phyloP scores from a whole-genome alignment of 2,329 filamentous ascomycete species.

The Coniochaeta sp. region DNA sequence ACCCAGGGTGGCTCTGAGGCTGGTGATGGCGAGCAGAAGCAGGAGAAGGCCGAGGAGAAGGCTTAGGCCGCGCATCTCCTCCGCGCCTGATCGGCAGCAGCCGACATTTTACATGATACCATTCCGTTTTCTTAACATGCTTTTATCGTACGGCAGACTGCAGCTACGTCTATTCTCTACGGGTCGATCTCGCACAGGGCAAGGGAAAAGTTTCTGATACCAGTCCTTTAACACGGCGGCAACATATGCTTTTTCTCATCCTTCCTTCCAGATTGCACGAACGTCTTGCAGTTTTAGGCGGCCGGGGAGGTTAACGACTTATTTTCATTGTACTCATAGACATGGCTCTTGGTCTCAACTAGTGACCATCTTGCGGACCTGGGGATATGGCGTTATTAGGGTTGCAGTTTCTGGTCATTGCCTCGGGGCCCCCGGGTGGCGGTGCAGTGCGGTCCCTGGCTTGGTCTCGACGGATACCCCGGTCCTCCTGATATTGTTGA shows the following conservation, averaged over 20 bases:
- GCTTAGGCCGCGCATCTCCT: slow-evolving; percentile 21
- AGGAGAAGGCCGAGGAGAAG: slow-evolving; percentile 42
- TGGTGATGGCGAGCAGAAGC: slow-evolving; percentile 37
- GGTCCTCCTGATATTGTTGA: slow-evolving; percentile 6
- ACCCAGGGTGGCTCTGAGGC: slow-evolving; percentile 40
- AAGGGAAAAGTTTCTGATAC: slow-evolving; percentile 22
- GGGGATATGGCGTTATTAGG: slow-evolving; percentile 15
- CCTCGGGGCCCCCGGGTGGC: neutral
- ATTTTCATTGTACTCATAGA: slow-evolving; percentile 24
- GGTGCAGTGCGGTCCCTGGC: slow-evolving; percentile 2
- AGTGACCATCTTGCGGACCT: slow-evolving; percentile 12
- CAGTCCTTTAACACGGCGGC: slow-evolving; percentile 13
- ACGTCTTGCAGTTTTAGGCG: slow-evolving; percentile 3
- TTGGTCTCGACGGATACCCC: slow-evolving; percentile 9
- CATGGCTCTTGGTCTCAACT: slow-evolving; percentile 12
- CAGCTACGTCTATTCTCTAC: slow-evolving; percentile 11
- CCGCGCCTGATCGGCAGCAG: neutral
- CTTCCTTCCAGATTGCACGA: slow-evolving; percentile 8
- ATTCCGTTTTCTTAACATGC: slow-evolving; percentile 9
- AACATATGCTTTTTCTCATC: slow-evolving; percentile 11
- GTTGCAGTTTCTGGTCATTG: slow-evolving; percentile 10
- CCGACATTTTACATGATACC: slow-evolving; percentile 12
- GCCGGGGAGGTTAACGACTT: slow-evolving; percentile 7
- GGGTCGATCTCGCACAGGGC: slow-evolving; percentile 13
- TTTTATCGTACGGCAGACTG: neutral